Conservation (phyloP, 352 stramenopile species). For the Pythium brachiatum region DNA sequence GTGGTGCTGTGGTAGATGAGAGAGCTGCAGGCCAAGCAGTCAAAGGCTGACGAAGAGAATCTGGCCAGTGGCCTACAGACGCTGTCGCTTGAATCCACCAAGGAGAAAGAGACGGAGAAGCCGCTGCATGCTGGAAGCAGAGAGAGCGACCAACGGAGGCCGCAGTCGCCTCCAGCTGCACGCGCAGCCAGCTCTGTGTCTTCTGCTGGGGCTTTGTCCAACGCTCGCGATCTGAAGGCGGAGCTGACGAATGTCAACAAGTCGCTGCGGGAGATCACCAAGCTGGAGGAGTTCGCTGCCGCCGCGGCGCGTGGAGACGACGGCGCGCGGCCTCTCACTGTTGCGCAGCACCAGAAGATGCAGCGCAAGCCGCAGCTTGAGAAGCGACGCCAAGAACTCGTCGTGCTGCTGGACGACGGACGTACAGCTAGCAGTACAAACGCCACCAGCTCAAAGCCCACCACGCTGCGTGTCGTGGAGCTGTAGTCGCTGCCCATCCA, state of each 20-base stretch:
- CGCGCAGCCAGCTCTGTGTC: not conserved
- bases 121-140: not conserved
- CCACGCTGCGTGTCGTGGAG: conserved; percentile 22
- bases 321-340: conserved; percentile 16
- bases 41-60: not conserved
- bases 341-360: conserved; percentile 21
- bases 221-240: conserved; percentile 34
- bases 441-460: not conserved
- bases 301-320: conserved; percentile 11
- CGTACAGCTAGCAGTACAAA: not conserved
- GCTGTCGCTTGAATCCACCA: conserved; percentile 28
- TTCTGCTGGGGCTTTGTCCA: not conserved
- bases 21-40: conserved; percentile 6
- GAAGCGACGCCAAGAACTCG: conserved; percentile 21
- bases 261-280: conserved; percentile 34
- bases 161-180: not conserved
- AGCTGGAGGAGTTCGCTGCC: conserved; percentile 27
- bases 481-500: not conserved
- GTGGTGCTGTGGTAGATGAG: conserved; percentile 1
- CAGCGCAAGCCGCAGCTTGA: conserved; percentile 19
- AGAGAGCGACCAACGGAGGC: not conserved
- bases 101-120: not conserved
- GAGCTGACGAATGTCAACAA: conserved; percentile 59
- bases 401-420: conserved; percentile 11
- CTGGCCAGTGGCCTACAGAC: conserved; percentile 26